Percentiles rank a stretch among this genome's conserved stretches.
These are phyloP conservation scores for Smallanthus sonchifolius DNA, from an alignment of 129 eudicot species.

Conservation along the genomic window DNA sequence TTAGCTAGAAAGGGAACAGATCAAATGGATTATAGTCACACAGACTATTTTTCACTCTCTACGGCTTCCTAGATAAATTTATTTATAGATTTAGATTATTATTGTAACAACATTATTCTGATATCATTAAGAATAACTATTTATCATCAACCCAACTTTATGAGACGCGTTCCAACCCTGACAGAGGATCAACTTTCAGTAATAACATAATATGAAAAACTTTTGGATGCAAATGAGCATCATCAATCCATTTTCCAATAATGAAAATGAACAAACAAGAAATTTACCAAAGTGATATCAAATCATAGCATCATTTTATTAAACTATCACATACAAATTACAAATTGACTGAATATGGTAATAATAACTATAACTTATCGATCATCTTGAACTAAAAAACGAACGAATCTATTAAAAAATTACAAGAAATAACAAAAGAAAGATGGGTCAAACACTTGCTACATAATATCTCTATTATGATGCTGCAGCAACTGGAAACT, in stretches of 20 bases:
- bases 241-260: not conserved
- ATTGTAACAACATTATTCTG: not conserved
- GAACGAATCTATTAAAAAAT: not conserved
- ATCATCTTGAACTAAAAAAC: constrained; percentile 9
- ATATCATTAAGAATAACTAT: not conserved
- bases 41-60: not conserved
- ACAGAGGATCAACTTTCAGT: not conserved
- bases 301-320: constrained; percentile 20
- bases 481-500: constrained; percentile 44
- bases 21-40: not conserved
- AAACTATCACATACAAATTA: constrained; percentile 30
- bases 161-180: not conserved
- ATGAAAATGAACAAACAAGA: constrained; percentile 5
- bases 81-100: not conserved
- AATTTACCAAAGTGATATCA: constrained; percentile 5
- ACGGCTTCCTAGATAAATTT: not conserved
- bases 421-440: constrained; percentile 18
- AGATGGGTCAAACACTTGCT: constrained; percentile 34
- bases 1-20: too few species aligned
- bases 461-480: constrained; percentile 20
- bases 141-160: not conserved
- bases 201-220: not conserved
- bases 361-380: constrained; percentile 8
- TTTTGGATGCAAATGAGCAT: not conserved
- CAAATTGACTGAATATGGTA: constrained; percentile 11